Percentiles rank a stretch among this genome's conserved stretches.
phyloP scores from a whole-genome alignment of 306 rosid species.

The Prunus fruticosa region DNA sequence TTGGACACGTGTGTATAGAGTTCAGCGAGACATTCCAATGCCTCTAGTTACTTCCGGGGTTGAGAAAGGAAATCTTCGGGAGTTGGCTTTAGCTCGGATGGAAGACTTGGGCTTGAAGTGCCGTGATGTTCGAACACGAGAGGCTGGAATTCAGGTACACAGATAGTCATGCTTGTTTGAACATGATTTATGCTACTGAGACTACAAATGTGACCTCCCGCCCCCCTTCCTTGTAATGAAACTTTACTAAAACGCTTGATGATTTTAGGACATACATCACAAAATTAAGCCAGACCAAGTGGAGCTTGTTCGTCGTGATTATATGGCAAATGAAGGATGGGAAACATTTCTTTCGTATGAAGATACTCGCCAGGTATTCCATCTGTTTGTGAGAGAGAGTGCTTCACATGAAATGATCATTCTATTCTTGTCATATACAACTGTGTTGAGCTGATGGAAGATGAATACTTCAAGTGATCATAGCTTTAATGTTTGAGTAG shows the following conservation, averaged over 20 bases:
- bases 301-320: slow-evolving; percentile 95
- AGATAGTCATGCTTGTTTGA: slow-evolving; percentile 12
- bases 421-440: not conserved
- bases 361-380: slow-evolving; percentile 78
- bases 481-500: not conserved
- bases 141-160: slow-evolving; percentile 95
- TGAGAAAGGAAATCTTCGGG: slow-evolving; percentile 95
- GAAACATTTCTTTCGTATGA: slow-evolving; percentile 95
- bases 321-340: slow-evolving; percentile 94
- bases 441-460: not conserved
- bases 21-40: slow-evolving; percentile 98
- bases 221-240: not conserved
- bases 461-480: not conserved
- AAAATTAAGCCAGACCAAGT: slow-evolving; percentile 93
- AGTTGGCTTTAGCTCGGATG: slow-evolving; percentile 95
- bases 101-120: slow-evolving; percentile 95
- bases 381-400: not conserved
- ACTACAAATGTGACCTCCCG: not conserved
- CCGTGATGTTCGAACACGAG: slow-evolving; percentile 95
- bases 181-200: not conserved
- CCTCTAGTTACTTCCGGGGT: slow-evolving; percentile 97
- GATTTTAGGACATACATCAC: slow-evolving; percentile 82
- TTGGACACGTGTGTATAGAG: slow-evolving; percentile 99
- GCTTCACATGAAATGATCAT: slow-evolving; percentile 1
- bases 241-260: not conserved